Conservation (phyloP, 139 green algal species). For the Chlamydomonas asymmetrica region DNA sequence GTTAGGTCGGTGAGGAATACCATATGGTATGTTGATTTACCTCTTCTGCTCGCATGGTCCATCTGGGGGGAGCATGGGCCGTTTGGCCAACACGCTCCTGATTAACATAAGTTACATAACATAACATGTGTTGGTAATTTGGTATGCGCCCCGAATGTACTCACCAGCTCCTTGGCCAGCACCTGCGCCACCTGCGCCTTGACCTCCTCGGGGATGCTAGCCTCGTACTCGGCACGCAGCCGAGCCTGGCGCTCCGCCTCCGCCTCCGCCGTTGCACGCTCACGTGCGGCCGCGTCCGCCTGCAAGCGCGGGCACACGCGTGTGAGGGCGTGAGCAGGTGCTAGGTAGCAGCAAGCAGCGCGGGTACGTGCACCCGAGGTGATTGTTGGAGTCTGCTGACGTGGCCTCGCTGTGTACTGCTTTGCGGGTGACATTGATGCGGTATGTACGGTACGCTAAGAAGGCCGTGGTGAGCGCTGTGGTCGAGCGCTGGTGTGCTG, state of each 20-base stretch:
- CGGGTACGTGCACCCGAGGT: no score
- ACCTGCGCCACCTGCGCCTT: slow-evolving; percentile 43
- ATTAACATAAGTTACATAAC: neutral
- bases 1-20: no score
- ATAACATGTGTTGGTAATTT: neutral
- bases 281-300: slow-evolving; percentile 20
- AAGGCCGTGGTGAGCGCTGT: no score
- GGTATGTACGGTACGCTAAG: no score
- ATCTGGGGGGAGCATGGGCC: neutral
- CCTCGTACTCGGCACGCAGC: slow-evolving; percentile 59
- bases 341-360: no score
- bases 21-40: no score
- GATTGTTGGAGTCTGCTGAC: no score
- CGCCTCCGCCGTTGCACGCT: slow-evolving; percentile 25
- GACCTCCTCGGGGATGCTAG: slow-evolving; percentile 64
- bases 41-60: no score
- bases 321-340: no score
- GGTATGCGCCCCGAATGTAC: neutral
- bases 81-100: neutral
- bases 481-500: no score
- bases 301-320: neutral
- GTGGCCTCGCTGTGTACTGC: no score
- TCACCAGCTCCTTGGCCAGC: slow-evolving; percentile 50
- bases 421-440: no score
- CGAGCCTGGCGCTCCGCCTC: slow-evolving; percentile 37